A percentile compares a stretch with the other conserved stretches of the same genome.
Evolutionary conservation across 2,329 filamentous ascomycete species (phyloP).

Genomic region (Paecilomyces formosus): DNA sequence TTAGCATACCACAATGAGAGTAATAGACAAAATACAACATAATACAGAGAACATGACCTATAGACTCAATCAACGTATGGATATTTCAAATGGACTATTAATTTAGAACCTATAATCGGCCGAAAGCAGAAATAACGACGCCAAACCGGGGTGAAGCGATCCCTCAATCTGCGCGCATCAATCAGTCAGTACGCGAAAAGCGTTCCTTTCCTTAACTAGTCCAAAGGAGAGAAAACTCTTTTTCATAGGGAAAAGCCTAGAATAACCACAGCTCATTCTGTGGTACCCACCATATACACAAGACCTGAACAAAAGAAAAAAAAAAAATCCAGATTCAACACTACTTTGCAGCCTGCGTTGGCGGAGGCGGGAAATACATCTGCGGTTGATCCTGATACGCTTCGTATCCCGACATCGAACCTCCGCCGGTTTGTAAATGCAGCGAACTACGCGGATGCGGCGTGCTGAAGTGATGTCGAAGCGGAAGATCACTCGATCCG

Average conservation of each 20-base stretch:
- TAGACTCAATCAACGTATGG: background rate
- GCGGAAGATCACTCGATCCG: conserved; percentile 31
- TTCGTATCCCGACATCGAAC: conserved; percentile 8
- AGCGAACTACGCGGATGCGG: conserved; percentile 14
- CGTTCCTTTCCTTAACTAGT: too few relatives aligned
- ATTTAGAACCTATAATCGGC: background rate
- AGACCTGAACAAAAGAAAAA: too few relatives aligned
- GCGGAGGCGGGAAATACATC: conserved; percentile 39
- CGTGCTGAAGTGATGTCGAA: conserved; percentile 25
- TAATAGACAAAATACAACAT: background rate
- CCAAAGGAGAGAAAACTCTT: too few relatives aligned
- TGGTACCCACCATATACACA: too few relatives aligned
- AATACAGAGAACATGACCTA: background rate
- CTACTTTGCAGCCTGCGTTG: conserved; percentile 27
- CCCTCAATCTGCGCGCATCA: background rate
- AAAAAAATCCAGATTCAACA: background rate
- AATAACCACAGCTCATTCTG: too few relatives aligned
- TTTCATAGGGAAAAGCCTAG: too few relatives aligned
- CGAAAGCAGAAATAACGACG: background rate
- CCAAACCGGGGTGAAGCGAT: background rate
- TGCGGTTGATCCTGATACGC: conserved; percentile 11
- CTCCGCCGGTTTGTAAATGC: conserved; percentile 13
- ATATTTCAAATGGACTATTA: background rate
- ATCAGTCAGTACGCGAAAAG: too few relatives aligned
- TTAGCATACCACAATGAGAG: background rate